Percentiles rank a stretch among this genome's conserved stretches.
Evolutionary conservation across 1,284 basidiomycete species (phyloP).

Genomic region (Marasmius tenuissimus): DNA sequence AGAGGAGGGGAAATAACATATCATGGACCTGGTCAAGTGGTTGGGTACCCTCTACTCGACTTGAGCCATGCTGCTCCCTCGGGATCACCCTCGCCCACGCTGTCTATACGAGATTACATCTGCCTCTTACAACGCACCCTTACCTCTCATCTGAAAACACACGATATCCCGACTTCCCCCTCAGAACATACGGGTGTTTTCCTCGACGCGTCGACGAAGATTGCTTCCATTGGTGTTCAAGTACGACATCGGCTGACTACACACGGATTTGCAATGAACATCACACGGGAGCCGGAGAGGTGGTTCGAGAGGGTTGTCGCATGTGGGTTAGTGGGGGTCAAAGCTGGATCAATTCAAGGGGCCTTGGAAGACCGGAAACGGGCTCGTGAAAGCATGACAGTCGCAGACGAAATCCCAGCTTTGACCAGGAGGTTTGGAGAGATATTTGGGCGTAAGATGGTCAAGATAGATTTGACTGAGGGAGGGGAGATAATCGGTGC

Average conservation of each 20-base stretch:
- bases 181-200: conserved; percentile 82
- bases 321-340: conserved; percentile 89
- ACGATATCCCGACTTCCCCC: conserved; percentile 51
- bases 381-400: conserved; percentile 25
- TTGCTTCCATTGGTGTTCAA: conserved; percentile 96
- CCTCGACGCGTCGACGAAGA: conserved; percentile 66
- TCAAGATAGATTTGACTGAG: conserved; percentile 41
- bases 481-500: conserved; percentile 53
- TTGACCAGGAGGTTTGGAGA: conserved; percentile 54
- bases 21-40: conserved; percentile 96
- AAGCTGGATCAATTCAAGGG: conserved; percentile 65
- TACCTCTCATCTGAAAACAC: conserved; percentile 54
- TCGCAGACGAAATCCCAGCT: conserved; percentile 53
- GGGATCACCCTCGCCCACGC: conserved; percentile 38
- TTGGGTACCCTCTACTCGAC: conserved; percentile 94
- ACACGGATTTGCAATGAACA: conserved; percentile 95
- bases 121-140: conserved; percentile 68
- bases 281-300: conserved; percentile 73
- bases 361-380: conserved; percentile 29
- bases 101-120: conserved; percentile 74
- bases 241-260: conserved; percentile 91
- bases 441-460: conserved; percentile 56
- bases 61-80: conserved; percentile 47
- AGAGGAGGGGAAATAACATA: conserved; percentile 95
- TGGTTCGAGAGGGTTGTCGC: conserved; percentile 93